These are phyloP conservation scores for Aspergillus ochraceoroseus DNA, from an alignment of 2,329 filamentous ascomycete species.

Conservation along the genomic window DNA sequence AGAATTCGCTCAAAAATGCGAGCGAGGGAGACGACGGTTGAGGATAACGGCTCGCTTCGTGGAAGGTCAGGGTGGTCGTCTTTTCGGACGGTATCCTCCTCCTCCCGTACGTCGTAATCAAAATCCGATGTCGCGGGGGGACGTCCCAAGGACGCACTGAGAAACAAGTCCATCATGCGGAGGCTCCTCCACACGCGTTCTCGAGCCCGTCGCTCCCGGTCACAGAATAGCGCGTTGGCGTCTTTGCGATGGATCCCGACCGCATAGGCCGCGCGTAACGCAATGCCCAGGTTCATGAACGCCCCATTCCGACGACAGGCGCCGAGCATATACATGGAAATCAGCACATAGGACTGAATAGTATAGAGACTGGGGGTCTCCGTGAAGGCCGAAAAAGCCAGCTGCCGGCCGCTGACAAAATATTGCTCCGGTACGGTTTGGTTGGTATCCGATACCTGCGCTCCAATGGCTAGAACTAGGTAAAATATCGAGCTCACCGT, in stretches of 20 bases:
- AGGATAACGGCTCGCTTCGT: slow-evolving; percentile 45
- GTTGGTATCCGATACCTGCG: slow-evolving; percentile 40
- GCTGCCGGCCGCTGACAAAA: slow-evolving; percentile 45
- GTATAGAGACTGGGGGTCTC: slow-evolving; percentile 49
- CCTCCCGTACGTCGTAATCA: slow-evolving; percentile 39
- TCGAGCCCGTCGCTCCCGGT: slow-evolving; percentile 39
- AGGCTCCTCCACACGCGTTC: slow-evolving; percentile 53
- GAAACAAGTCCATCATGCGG: slow-evolving; percentile 49
- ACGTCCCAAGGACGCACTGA: slow-evolving; percentile 50
- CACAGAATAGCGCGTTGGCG: slow-evolving; percentile 49
- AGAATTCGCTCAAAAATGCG: slow-evolving; percentile 43
- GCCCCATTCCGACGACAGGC: slow-evolving; percentile 51
- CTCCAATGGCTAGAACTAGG: slow-evolving; percentile 49
- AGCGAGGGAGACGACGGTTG: slow-evolving; percentile 45
- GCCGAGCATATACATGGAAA: slow-evolving; percentile 51
- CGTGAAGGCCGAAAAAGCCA: slow-evolving; percentile 45
- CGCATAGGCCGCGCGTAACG: slow-evolving; percentile 50
- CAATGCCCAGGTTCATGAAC: slow-evolving; percentile 50
- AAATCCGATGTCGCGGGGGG: slow-evolving; percentile 52
- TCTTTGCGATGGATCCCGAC: slow-evolving; percentile 51
- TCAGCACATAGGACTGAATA: slow-evolving; percentile 49
- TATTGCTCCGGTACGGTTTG: slow-evolving; percentile 45
- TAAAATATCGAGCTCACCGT: slow-evolving; percentile 48
- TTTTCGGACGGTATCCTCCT: slow-evolving; percentile 32
- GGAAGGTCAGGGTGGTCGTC: slow-evolving; percentile 20